Conservation (phyloP, 2,329 filamentous ascomycete genomes). For the Xylariaceae sp. region DNA sequence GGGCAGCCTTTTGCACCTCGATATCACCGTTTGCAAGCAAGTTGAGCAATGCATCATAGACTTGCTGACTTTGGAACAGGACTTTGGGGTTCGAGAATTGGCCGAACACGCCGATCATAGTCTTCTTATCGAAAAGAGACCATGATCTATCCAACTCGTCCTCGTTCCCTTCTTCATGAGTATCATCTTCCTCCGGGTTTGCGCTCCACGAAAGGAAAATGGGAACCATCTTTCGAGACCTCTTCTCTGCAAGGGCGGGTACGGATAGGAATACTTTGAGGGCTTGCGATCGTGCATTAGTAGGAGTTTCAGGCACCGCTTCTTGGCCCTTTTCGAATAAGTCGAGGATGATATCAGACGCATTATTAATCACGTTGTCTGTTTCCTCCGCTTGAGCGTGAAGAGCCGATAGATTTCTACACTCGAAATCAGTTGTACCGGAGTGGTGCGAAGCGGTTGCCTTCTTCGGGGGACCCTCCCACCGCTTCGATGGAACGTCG, state of each 20-base stretch:
- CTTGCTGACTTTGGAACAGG: conserved; percentile 70
- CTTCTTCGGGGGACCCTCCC: conserved; percentile 40
- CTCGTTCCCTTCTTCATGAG: conserved; percentile 19
- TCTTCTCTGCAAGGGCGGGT: conserved; percentile 76
- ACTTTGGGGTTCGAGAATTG: conserved; percentile 83
- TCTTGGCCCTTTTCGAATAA: conserved; percentile 62
- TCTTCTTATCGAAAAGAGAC: conserved; percentile 76
- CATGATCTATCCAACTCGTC: conserved; percentile 43
- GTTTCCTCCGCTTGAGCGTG: conserved; percentile 46
- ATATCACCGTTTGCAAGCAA: conserved; percentile 83
- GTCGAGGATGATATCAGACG: conserved; percentile 54
- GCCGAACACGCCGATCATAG: conserved; percentile 73
- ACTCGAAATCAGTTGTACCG: conserved; percentile 72
- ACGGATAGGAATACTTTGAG: conserved; percentile 70
- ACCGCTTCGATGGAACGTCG: conserved; percentile 49
- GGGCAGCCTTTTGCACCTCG: conserved; percentile 78
- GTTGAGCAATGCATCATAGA: conserved; percentile 67
- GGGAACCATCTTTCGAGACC: conserved; percentile 78
- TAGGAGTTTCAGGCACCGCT: conserved; percentile 44
- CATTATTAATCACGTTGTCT: conserved; percentile 47
- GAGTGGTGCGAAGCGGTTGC: conserved; percentile 32
- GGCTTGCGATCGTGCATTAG: conserved; percentile 67
- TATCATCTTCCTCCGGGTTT: conserved; percentile 43
- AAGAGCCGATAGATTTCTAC: conserved; percentile 64
- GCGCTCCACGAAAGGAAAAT: conserved; percentile 78